Percentiles rank a stretch among this genome's conserved stretches.
Evolutionary conservation across 2,329 filamentous ascomycete genomes (phyloP).

Genomic region (Fusarium mexicanum): DNA sequence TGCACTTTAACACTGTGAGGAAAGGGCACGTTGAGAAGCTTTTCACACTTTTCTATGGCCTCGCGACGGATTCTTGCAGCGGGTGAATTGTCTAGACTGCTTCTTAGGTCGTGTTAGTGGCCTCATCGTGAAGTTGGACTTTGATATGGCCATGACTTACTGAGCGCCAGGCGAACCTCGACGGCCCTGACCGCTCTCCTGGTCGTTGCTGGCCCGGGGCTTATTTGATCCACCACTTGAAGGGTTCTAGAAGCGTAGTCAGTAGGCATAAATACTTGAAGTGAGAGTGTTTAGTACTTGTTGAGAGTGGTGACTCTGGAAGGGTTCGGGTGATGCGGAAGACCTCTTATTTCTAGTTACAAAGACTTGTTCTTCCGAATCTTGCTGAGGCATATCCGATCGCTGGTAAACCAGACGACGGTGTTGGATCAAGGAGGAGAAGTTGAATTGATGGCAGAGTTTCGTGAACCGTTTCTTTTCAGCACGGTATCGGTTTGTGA

Average conservation of each 20-base stretch:
- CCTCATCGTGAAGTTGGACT: too few relatives aligned
- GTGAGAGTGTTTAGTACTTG: not conserved
- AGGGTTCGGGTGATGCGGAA: constrained; percentile 25
- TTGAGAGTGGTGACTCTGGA: not conserved
- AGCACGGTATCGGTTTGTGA: constrained; percentile 3
- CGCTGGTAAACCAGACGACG: constrained; percentile 39
- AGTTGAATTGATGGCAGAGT: constrained; percentile 16
- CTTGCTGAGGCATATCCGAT: constrained; percentile 42
- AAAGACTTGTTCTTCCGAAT: constrained; percentile 35
- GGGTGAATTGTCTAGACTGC: constrained; percentile 24
- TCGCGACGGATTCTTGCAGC: constrained; percentile 19
- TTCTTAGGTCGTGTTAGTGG: constrained; percentile 5
- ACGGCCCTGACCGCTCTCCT: constrained; percentile 39
- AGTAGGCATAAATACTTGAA: not conserved
- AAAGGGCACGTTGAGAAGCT: constrained; percentile 34
- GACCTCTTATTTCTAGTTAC: constrained; percentile 34
- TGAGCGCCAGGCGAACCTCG: constrained; percentile 35
- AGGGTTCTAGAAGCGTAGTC: constrained; percentile 3
- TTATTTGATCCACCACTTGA: constrained; percentile 13
- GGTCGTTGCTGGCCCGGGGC: constrained; percentile 27
- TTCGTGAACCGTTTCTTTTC: constrained; percentile 15
- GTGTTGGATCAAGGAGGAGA: constrained; percentile 24
- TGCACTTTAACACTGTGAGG: constrained; percentile 16
- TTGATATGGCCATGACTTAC: constrained; percentile 2
- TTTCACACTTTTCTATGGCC: constrained; percentile 15